A percentile compares a stretch with the other conserved stretches of the same genome.
Evolutionary conservation across 768 basidiomycete species (phyloP).

Genomic region (Roridomyces roridus): DNA sequence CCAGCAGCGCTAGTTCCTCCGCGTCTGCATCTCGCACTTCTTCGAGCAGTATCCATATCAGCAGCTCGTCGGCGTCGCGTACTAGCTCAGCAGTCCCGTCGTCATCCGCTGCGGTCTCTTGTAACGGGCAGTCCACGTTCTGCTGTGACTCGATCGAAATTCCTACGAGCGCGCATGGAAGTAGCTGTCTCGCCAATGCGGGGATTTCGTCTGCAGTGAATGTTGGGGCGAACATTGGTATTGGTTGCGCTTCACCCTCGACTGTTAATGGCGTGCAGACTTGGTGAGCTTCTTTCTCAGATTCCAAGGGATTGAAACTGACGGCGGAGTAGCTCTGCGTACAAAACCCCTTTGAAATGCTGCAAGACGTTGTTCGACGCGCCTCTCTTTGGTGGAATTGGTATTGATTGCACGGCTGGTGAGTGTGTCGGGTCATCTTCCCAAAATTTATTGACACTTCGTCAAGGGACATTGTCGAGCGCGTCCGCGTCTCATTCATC

Average conservation of each 20-base stretch:
- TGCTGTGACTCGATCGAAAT: slow-evolving; percentile 1
- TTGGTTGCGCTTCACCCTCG: no score
- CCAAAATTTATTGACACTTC: neutral
- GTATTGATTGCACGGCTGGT: slow-evolving; percentile 7
- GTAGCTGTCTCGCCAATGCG: neutral
- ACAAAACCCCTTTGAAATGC: slow-evolving; percentile 3
- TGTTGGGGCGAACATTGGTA: no score
- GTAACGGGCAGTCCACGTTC: neutral
- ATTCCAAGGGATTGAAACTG: no score
- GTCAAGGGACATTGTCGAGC: neutral
- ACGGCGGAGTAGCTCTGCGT: slow-evolving; percentile 4
- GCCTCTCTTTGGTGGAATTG: no score
- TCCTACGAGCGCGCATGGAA: neutral
- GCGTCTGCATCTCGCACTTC: neutral
- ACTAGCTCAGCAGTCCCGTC: slow-evolving; percentile 2
- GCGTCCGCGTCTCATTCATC: neutral
- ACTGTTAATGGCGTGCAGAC: neutral
- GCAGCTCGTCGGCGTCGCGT: neutral
- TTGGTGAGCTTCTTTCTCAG: slow-evolving; percentile 9
- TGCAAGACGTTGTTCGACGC: slow-evolving; percentile 7
- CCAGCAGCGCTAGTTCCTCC: neutral
- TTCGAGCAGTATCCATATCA: neutral
- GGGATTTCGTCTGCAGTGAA: neutral
- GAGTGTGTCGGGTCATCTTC: no score
- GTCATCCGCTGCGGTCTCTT: neutral